Percentiles rank a stretch among this genome's conserved stretches.
phyloP scores from a whole-genome alignment of 257 asterid genomes.

The Mentha longifolia region DNA sequence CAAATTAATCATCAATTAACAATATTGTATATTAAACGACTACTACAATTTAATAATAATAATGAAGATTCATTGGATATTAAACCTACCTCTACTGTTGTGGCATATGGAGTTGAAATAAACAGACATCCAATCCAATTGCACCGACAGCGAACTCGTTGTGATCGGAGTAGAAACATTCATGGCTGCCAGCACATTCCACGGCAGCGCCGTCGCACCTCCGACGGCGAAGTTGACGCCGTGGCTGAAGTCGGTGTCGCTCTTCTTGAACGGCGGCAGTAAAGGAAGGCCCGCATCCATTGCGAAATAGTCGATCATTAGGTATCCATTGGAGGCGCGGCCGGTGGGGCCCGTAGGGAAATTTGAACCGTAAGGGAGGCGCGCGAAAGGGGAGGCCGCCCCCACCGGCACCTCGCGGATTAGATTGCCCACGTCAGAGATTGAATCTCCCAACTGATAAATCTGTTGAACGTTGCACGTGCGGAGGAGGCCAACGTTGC shows the following conservation, averaged over 20 bases:
- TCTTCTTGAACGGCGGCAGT: not conserved
- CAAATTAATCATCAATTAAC: no score
- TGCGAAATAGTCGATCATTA: not conserved
- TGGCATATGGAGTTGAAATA: no score
- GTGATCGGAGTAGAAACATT: not conserved
- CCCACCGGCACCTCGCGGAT: not conserved
- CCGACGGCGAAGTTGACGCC: no score
- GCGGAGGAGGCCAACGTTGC: not conserved
- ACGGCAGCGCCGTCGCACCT: no score
- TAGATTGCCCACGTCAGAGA: not conserved
- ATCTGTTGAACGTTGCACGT: not conserved
- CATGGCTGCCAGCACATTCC: not conserved
- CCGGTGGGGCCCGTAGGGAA: no score
- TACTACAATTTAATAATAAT: no score
- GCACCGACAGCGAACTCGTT: not conserved
- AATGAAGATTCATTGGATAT: no score
- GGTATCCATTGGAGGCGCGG: no score
- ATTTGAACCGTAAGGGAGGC: not conserved
- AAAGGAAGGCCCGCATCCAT: not conserved
- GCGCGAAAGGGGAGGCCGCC: not conserved
- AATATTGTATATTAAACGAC: no score
- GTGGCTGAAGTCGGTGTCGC: not conserved
- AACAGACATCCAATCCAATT: not conserved
- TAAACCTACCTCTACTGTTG: no score
- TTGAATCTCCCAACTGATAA: not conserved